Evolutionary conservation across 345 rosid species (phyloP), one percentile per base, ranked within the genome.

Genomic region (Corchorus olitorius): DNA sequence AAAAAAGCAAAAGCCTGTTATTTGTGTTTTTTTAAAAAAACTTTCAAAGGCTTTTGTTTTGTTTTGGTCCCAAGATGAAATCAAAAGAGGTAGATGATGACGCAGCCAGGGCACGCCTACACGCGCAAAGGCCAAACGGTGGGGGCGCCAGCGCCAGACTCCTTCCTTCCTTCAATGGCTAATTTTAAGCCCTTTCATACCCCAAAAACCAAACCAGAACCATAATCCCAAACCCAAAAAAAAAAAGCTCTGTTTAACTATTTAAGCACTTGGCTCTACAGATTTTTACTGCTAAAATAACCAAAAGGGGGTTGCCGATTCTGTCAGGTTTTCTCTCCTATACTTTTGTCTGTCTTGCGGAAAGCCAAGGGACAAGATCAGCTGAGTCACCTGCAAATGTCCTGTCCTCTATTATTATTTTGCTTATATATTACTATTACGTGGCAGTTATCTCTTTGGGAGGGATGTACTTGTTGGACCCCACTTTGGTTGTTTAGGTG

Each of bases 81-180:
- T 53, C 45, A 59, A 72, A 48, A 7, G 75, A 17, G 59, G 45
- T 17, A 50, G 83, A 79, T 56, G 82, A 79, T 86, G 91, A 81
- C 85, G 83, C 72, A 35, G 65, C 76, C 76, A 65, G 83, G 83
- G 79, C 86, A 82, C 78, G 87, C 86, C 75, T 53, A 71, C 84
- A 78, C 55, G 58, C 74, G 34, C 69, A 65, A 63, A 2, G 13
- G 67, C 46, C 12, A 13, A 17, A 65, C 3, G 14, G 43, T 39
- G 43, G 43, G 43, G 43, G 43, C 43, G 4, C 43, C 41, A 39
- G 41, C 2, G 5, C 41, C 43, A 39, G 43, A 2, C 43, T 39
- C 43, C 43, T 39, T 4, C 43, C 43, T 39, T 39, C 43, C 3
- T 39, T 65, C 37, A 35, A 4, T 27, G 39, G 48, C 48, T 45